A percentile compares a stretch with the other conserved stretches of the same genome.
Conservation (phyloP, 2,329 filamentous ascomycete genomes). For the Fusarium devonianum region DNA sequence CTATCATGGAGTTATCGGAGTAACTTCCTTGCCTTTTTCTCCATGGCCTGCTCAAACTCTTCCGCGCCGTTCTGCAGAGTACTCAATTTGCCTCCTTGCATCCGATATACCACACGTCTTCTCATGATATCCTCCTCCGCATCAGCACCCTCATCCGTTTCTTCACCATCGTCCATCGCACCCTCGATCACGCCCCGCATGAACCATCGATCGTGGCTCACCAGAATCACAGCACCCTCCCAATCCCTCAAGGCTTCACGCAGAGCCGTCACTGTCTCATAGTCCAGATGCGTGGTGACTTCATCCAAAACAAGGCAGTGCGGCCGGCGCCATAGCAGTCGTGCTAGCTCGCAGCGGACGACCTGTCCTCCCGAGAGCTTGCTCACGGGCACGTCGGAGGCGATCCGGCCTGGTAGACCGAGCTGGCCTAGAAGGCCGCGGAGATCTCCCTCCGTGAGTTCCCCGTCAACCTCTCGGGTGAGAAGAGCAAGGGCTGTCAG, state of each 20-base stretch:
- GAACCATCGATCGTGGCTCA: constrained; percentile 86
- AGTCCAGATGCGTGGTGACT: constrained; percentile 85
- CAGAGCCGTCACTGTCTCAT: constrained; percentile 78
- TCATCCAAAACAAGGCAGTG: constrained; percentile 81
- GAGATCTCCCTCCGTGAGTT: constrained; percentile 70
- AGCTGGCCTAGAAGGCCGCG: constrained; percentile 72
- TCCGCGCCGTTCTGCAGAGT: constrained; percentile 66
- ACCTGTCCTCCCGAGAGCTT: constrained; percentile 83
- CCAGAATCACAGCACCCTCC: constrained; percentile 77
- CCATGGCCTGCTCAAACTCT: constrained; percentile 69
- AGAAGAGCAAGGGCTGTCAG: constrained; percentile 73
- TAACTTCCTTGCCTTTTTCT: constrained; percentile 62
- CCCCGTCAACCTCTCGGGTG: constrained; percentile 58
- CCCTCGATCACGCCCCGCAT: constrained; percentile 70
- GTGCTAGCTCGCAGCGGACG: constrained; percentile 69
- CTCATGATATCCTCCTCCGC: constrained; percentile 55
- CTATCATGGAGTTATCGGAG: too few relatives aligned
- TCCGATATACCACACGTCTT: constrained; percentile 64
- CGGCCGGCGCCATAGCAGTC: constrained; percentile 71
- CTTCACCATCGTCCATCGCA: constrained; percentile 47
- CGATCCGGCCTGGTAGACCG: constrained; percentile 73
- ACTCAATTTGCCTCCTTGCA: constrained; percentile 64
- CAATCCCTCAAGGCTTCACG: constrained; percentile 71
- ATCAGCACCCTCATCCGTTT: constrained; percentile 46
- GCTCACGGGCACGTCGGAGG: constrained; percentile 75